A percentile compares a stretch with the other conserved stretches of the same genome.
Conservation (phyloP, 2,329 filamentous ascomycete genomes). For the Zasmidium angulare region DNA sequence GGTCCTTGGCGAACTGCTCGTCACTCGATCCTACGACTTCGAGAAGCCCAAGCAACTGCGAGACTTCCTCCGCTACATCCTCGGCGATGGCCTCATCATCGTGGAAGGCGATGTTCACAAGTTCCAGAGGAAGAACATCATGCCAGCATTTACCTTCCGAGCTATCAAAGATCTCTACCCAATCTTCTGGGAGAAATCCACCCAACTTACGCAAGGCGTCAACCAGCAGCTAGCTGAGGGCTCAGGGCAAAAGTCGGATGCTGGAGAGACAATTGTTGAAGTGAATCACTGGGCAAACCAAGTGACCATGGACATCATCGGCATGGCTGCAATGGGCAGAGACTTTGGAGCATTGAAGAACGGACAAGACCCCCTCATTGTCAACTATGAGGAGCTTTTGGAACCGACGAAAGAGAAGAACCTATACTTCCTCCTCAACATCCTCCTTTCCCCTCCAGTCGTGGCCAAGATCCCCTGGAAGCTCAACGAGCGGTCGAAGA, state of each 20-base stretch:
- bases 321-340: constrained; percentile 45
- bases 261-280: constrained; percentile 34
- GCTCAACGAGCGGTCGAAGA: constrained; percentile 39
- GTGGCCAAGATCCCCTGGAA: constrained; percentile 49
- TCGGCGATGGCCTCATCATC: constrained; percentile 53
- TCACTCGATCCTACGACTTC: constrained; percentile 54
- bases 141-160: constrained; percentile 79
- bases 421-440: constrained; percentile 43
- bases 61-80: constrained; percentile 48
- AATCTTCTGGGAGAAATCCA: constrained; percentile 73
- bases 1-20: constrained; percentile 51
- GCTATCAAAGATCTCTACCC: constrained; percentile 79
- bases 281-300: constrained; percentile 46
- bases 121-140: constrained; percentile 67
- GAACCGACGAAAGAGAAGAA: constrained; percentile 51
- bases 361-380: constrained; percentile 43
- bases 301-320: constrained; percentile 50
- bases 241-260: constrained; percentile 13
- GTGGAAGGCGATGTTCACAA: constrained; percentile 53
- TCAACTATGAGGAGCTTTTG: constrained; percentile 45
- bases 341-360: constrained; percentile 45
- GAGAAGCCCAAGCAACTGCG: constrained; percentile 48
- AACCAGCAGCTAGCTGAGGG: constrained; percentile 49
- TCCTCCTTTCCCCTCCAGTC: constrained; percentile 39
- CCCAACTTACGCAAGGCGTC: constrained; percentile 66